Evolutionary conservation across 176 grass and related monocot species (phyloP).

Genomic region (Oryza rufipogon): DNA sequence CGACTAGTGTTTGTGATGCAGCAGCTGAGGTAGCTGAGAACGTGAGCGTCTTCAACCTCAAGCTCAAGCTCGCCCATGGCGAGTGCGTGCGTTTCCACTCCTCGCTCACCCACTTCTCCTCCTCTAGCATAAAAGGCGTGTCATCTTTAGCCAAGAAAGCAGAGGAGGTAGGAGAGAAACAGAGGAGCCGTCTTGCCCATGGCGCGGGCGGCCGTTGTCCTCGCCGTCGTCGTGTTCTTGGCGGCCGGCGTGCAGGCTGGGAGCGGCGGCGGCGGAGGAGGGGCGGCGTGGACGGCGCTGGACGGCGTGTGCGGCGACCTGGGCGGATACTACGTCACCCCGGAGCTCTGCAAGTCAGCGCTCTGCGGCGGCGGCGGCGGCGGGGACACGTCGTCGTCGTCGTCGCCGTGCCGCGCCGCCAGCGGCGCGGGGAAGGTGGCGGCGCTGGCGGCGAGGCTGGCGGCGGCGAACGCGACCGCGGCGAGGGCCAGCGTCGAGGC

Average conservation of each 20-base stretch:
- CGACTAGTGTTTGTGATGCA: too few relatives aligned
- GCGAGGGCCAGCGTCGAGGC: slow-evolving; percentile 36
- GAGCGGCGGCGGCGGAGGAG: background rate
- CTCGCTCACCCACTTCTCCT: too few relatives aligned
- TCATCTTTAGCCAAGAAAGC: background rate
- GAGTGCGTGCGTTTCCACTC: too few relatives aligned
- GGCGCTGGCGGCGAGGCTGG: slow-evolving; percentile 40
- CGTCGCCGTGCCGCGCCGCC: slow-evolving; percentile 31
- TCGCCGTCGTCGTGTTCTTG: rapidly evolving
- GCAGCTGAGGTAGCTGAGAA: too few relatives aligned
- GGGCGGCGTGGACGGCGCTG: background rate
- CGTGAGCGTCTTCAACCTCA: too few relatives aligned
- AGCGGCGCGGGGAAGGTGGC: slow-evolving; percentile 35
- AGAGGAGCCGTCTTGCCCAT: background rate
- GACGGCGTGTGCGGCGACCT: slow-evolving; percentile 44
- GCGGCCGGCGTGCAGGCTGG: background rate
- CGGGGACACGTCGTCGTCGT: background rate
- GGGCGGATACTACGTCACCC: slow-evolving; percentile 55
- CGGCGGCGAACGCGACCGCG: slow-evolving; percentile 38
- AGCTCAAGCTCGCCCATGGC: too few relatives aligned
- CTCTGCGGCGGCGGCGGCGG: slow-evolving; percentile 36
- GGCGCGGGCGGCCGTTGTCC: background rate
- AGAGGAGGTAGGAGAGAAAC: background rate
- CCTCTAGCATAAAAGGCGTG: too few relatives aligned
- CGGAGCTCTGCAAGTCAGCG: slow-evolving; percentile 27